Percentiles rank a stretch among this genome's conserved stretches.
Conservation (phyloP, 2,329 filamentous ascomycete species). For the Ophiocordyceps australis region DNA sequence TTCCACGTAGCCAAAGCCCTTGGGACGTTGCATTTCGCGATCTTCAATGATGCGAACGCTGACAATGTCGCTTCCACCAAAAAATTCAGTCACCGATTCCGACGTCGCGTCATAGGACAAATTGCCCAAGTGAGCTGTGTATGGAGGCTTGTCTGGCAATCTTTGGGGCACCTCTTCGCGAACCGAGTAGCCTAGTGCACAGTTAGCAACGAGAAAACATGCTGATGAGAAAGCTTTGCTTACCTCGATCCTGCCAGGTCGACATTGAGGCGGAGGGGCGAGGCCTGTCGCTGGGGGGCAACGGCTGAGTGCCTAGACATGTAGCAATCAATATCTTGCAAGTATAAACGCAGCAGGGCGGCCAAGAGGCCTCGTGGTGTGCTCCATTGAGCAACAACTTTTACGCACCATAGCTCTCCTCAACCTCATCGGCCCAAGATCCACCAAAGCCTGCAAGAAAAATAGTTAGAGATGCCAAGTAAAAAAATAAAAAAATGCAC, state of each 20-base stretch:
- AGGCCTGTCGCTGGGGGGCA: slow-evolving; percentile 30
- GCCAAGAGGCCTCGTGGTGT: no score
- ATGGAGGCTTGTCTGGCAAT: slow-evolving; percentile 82
- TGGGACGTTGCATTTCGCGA: slow-evolving; percentile 80
- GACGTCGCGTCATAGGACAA: slow-evolving; percentile 85
- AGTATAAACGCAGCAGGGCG: no score
- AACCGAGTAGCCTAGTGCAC: slow-evolving; percentile 29
- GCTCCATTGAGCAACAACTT: no score
- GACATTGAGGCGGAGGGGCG: slow-evolving; percentile 14
- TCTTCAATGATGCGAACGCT: slow-evolving; percentile 96
- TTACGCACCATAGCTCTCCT: slow-evolving; percentile 69
- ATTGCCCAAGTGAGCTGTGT: slow-evolving; percentile 90
- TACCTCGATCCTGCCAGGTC: slow-evolving; percentile 26
- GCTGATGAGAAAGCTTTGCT: slow-evolving; percentile 6
- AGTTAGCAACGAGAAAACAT: slow-evolving; percentile 3
- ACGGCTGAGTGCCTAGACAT: slow-evolving; percentile 33
- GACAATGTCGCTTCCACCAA: slow-evolving; percentile 66
- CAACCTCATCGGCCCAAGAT: slow-evolving; percentile 98
- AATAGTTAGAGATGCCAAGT: slow-evolving; percentile 8
- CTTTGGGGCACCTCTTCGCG: slow-evolving; percentile 57
- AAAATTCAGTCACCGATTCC: slow-evolving; percentile 71
- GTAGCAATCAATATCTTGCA: no score
- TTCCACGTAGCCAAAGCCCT: slow-evolving; percentile 96
- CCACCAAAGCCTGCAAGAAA: slow-evolving; percentile 29
- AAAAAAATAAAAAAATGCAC: background rate